phyloP scores from a whole-genome alignment of 2,329 filamentous ascomycete genomes.

The Xylaria sp. region DNA sequence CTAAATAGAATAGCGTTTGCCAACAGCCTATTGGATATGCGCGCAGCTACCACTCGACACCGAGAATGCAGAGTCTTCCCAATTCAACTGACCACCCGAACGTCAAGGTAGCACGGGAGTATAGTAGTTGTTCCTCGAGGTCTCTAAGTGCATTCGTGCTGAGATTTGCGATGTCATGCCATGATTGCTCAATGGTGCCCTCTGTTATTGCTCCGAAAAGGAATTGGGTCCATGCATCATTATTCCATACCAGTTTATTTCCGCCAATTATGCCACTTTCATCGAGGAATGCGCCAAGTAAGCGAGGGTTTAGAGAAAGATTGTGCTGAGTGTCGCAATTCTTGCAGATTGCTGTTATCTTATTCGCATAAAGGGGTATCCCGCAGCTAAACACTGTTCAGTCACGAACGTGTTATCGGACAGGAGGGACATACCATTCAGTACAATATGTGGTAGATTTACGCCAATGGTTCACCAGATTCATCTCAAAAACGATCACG shows the following conservation, averaged over 20 bases:
- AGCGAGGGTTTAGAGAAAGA: slow-evolving; percentile 55
- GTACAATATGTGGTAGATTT: slow-evolving; percentile 53
- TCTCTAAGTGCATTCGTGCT: slow-evolving; percentile 56
- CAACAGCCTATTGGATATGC: neutral
- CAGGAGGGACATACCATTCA: slow-evolving; percentile 53
- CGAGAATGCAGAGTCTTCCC: slow-evolving; percentile 55
- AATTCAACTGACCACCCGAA: slow-evolving; percentile 63
- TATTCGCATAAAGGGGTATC: slow-evolving; percentile 64
- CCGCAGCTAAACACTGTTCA: slow-evolving; percentile 57
- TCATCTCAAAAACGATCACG: slow-evolving; percentile 50
- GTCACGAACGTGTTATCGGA: slow-evolving; percentile 1
- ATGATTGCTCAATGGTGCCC: slow-evolving; percentile 53
- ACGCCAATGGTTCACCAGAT: slow-evolving; percentile 48
- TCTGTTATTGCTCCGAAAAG: slow-evolving; percentile 43
- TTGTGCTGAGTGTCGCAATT: slow-evolving; percentile 50
- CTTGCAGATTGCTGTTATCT: slow-evolving; percentile 51
- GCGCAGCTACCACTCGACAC: slow-evolving; percentile 53
- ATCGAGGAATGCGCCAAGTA: slow-evolving; percentile 58
- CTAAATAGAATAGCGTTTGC: neutral
- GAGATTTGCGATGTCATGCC: slow-evolving; percentile 54
- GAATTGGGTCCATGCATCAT: slow-evolving; percentile 61
- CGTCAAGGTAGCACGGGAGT: slow-evolving; percentile 63
- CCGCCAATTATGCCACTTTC: slow-evolving; percentile 65
- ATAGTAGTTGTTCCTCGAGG: slow-evolving; percentile 63
- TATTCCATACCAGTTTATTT: slow-evolving; percentile 65